phyloP scores from a whole-genome alignment of 495 filamentous ascomycete genomes.

The Penicillium desertorum region DNA sequence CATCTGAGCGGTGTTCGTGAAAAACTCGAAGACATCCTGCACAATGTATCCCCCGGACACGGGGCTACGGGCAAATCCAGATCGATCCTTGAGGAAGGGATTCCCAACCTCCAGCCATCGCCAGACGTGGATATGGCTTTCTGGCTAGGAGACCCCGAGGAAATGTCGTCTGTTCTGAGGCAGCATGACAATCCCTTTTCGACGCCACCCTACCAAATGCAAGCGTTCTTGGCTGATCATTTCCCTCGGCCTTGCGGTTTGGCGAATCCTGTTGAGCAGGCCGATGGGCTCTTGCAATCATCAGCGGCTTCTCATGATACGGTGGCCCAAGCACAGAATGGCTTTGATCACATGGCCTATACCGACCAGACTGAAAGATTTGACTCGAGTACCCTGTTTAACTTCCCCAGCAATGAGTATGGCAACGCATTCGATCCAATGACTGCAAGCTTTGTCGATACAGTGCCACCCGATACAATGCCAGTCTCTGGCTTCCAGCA shows the following conservation, averaged over 20 bases:
- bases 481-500: not conserved
- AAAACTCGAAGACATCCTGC: slow-evolving; percentile 7
- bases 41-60: not conserved
- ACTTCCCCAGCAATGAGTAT: not conserved
- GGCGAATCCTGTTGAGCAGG: not conserved
- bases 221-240: not conserved
- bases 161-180: not conserved
- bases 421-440: not conserved
- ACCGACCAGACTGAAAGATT: not conserved
- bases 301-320: not conserved
- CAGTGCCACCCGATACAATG: not conserved
- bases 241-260: not conserved
- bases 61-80: not conserved
- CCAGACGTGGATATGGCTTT: slow-evolving; percentile 5
- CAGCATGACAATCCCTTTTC: not conserved
- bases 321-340: not conserved
- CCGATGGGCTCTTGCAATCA: not conserved
- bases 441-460: not conserved
- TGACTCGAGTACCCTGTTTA: not conserved
- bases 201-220: not conserved
- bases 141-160: not conserved
- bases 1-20: slow-evolving; percentile 2
- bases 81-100: not conserved
- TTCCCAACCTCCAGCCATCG: slow-evolving; percentile 7
- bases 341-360: not conserved